phyloP scores from a whole-genome alignment of 2,329 filamentous ascomycete species.

The Talaromyces sp. region DNA sequence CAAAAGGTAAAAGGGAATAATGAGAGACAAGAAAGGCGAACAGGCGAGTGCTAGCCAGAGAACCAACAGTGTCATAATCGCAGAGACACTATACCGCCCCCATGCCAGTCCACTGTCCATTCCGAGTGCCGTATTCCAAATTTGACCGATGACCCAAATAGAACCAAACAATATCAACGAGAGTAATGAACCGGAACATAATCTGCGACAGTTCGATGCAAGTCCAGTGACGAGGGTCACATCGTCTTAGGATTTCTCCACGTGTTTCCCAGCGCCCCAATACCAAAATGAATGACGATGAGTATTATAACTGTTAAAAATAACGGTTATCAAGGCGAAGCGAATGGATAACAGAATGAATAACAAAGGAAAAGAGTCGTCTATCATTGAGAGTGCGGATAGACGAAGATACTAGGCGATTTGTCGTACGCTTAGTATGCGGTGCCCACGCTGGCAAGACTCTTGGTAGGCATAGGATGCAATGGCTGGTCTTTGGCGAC shows the following conservation, averaged over 20 bases:
- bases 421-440: conserved; percentile 33
- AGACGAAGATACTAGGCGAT: background rate
- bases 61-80: conserved; percentile 27
- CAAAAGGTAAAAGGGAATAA: conserved; percentile 27
- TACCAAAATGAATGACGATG: conserved; percentile 19
- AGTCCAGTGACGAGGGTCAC: conserved; percentile 17
- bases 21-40: conserved; percentile 22
- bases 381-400: background rate
- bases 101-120: conserved; percentile 37
- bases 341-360: conserved; percentile 19
- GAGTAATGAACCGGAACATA: conserved; percentile 22
- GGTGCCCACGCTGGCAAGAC: conserved; percentile 42
- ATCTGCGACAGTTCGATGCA: conserved; percentile 19
- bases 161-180: conserved; percentile 36
- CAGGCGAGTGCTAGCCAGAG: conserved; percentile 32
- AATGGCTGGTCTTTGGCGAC: conserved; percentile 41
- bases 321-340: conserved; percentile 16
- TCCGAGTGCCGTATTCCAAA: conserved; percentile 28
- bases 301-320: conserved; percentile 18
- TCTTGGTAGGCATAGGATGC: conserved; percentile 44
- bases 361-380: conserved; percentile 17
- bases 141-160: conserved; percentile 40
- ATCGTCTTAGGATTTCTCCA: conserved; percentile 21
- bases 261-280: conserved; percentile 16
- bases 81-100: conserved; percentile 30